Percentiles rank a stretch among this genome's conserved stretches.
Conservation (phyloP, 2,329 filamentous ascomycete species). For the Aspergillus sp. region DNA sequence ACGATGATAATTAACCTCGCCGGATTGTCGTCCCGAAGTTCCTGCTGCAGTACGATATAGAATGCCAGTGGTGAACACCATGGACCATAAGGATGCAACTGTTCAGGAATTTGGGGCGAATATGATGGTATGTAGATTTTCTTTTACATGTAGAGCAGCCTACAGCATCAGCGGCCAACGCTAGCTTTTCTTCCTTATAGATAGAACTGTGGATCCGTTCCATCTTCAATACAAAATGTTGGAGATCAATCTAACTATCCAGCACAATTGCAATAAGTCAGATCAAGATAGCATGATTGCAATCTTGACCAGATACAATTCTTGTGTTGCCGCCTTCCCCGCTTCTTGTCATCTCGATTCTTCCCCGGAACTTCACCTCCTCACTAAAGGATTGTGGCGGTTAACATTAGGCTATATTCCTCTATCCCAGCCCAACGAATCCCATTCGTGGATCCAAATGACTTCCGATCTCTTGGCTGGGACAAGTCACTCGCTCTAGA, state of each 20-base stretch:
- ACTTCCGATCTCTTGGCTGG: background rate
- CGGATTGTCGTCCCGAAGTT: background rate
- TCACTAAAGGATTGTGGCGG: background rate
- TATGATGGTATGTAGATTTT: background rate
- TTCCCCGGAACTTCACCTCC: background rate
- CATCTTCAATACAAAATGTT: too few relatives aligned
- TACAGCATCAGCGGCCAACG: too few relatives aligned
- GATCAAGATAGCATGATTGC: background rate
- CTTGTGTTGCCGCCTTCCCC: background rate
- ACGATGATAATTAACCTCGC: background rate
- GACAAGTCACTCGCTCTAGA: background rate
- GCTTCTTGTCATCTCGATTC: background rate
- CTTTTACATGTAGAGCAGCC: background rate
- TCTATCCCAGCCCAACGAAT: background rate
- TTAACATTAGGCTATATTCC: slow-evolving; percentile 16
- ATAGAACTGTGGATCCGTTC: too few relatives aligned
- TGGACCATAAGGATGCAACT: background rate
- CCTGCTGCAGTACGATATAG: background rate
- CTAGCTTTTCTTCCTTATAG: too few relatives aligned
- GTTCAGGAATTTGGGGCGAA: background rate
- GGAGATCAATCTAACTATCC: background rate
- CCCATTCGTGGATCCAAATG: background rate
- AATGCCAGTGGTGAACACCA: background rate
- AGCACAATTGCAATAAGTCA: background rate
- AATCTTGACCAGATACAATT: background rate